A percentile compares a stretch with the other conserved stretches of the same genome.
Evolutionary conservation across 2,329 filamentous ascomycete genomes (phyloP).

Genomic region (Neofusicoccum laricinum): DNA sequence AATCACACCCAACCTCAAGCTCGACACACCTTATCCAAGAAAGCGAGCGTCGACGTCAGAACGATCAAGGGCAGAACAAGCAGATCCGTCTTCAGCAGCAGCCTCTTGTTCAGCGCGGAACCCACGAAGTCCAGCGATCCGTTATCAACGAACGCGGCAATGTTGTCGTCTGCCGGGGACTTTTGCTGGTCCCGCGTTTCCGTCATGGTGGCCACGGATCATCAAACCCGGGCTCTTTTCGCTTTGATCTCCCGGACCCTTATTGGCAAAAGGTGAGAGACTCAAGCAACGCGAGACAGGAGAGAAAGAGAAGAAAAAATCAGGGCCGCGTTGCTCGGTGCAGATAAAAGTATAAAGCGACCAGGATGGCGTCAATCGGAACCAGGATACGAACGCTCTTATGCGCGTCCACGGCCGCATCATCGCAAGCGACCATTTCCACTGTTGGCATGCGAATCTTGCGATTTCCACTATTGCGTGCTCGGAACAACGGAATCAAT

Average conservation of each 20-base stretch:
- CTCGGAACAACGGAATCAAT: neutral
- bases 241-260: no score
- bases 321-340: neutral
- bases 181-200: neutral
- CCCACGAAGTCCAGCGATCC: neutral
- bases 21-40: neutral
- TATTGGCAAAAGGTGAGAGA: neutral
- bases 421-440: neutral
- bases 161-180: neutral
- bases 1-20: no score
- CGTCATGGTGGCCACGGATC: neutral
- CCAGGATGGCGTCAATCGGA: neutral
- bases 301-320: neutral
- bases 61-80: neutral
- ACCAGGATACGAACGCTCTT: neutral
- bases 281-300: neutral
- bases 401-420: neutral
- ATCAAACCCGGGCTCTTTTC: neutral
- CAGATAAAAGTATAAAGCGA: neutral
- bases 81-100: slow-evolving; percentile 33
- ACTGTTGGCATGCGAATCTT: neutral
- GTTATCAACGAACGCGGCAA: neutral
- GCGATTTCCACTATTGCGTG: neutral
- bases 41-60: neutral
- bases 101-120: slow-evolving; percentile 50